Evolutionary conservation across 257 asterid species (phyloP), one percentile per base, ranked within the genome.

Genomic region (Nicotiana knightiana): DNA sequence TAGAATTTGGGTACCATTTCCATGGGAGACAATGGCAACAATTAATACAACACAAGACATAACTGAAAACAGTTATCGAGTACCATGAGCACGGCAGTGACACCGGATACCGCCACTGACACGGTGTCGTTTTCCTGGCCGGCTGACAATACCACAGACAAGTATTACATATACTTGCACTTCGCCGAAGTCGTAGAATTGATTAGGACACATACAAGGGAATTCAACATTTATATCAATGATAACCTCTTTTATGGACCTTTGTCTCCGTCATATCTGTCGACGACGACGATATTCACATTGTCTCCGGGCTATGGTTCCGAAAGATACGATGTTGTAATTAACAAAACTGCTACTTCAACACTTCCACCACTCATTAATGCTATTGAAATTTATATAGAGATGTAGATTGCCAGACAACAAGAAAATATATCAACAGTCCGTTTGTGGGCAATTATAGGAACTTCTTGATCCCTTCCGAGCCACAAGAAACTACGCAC

Each of bases 1-100:
- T 67, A 83, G 88, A 3, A 11, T 80, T 35, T 86, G 88, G 88
- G 0, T 6, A 8, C 82, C 86, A 28, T 12, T 2, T 73, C 24
- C 1, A 73, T 13, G 17, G 79, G 7, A 2, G 21, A 3, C 6
- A 1, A n/a, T n/a, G 24, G 0, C 13, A 9, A 54, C 67, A 4
- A n/a, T 65, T n/a, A 53, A 64, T 64, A 24, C 82, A 5, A 61
- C 57, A 18, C 75, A 32, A 26, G 21, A 32, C 1, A 0, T 80
- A 0, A 8, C 4, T 9, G 37, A 62, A 3, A 68, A 70, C 48
- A 61, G 9, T 15, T 62, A 30, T 32, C 9, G 5, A 33, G 6
- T 67, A 26, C 86, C 88, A 0, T 86, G 84, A 80, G 77, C 11
- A 80, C 84, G 2, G 88, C 86, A 2, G 13, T 66, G 59, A 67